Percentiles rank a stretch among this genome's conserved stretches.
Conservation (phyloP, 192 early-diverging fungal genomes). For the Backusella liffmaniae region DNA sequence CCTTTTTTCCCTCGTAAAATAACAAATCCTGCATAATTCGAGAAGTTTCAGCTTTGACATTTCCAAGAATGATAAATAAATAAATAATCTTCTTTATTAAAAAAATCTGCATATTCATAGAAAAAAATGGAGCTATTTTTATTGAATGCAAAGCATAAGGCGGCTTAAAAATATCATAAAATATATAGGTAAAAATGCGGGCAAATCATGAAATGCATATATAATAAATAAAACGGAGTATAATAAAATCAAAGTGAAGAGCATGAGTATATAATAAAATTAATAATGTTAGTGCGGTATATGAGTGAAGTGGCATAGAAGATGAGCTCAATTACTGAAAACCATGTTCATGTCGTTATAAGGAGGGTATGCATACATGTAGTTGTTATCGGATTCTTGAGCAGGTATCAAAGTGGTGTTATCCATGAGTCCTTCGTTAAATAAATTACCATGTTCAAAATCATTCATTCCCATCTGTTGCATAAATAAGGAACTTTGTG, state of each 20-base stretch:
- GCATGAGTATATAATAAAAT: constrained; percentile 3
- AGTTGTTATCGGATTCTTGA: background rate
- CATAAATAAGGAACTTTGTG: background rate
- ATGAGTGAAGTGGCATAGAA: background rate
- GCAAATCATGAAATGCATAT: constrained; percentile 9
- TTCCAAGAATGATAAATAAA: constrained; percentile 9
- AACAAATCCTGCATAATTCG: background rate
- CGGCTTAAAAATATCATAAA: constrained; percentile 9
- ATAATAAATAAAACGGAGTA: background rate
- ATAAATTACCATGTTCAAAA: background rate
- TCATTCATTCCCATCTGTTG: background rate
- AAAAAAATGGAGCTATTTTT: constrained; percentile 2
- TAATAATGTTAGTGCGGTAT: constrained; percentile 5
- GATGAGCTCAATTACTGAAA: background rate
- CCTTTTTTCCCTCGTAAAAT: constrained; percentile 1
- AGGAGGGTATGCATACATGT: background rate
- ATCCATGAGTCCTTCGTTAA: background rate
- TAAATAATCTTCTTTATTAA: constrained; percentile 10
- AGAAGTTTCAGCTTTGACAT: constrained; percentile 10
- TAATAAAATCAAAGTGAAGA: constrained; percentile 6
- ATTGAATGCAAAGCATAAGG: constrained; percentile 9
- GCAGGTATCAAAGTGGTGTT: background rate
- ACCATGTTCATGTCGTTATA: constrained; percentile 3
- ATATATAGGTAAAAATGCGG: background rate
- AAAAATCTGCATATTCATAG: constrained; percentile 10